These are phyloP conservation scores for Coemansia sp. DNA, from an alignment of 192 early-diverging fungal species.

Conservation along the genomic window DNA sequence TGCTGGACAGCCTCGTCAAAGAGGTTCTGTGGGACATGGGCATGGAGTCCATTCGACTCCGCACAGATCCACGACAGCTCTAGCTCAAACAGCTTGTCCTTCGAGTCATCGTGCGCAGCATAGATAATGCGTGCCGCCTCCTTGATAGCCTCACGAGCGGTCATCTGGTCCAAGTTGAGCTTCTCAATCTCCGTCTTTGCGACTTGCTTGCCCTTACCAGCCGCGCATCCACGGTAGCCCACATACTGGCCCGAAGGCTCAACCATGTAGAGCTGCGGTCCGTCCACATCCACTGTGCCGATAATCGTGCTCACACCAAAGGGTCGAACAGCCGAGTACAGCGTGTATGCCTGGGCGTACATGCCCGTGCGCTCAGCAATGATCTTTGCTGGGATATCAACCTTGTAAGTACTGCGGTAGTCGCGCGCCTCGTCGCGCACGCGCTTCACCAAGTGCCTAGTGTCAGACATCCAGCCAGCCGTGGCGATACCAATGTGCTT, in stretches of 20 bases:
- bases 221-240: slow-evolving; percentile 94
- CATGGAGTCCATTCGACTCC: slow-evolving; percentile 74
- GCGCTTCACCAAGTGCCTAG: slow-evolving; percentile 83
- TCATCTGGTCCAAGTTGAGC: slow-evolving; percentile 78
- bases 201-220: slow-evolving; percentile 94
- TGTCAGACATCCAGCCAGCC: slow-evolving; percentile 92
- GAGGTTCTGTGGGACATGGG: slow-evolving; percentile 86
- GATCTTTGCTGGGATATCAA: slow-evolving; percentile 82
- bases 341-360: slow-evolving; percentile 95
- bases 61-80: slow-evolving; percentile 95
- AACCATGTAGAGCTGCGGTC: slow-evolving; percentile 89
- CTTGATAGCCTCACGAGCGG: slow-evolving; percentile 81
- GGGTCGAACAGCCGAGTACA: slow-evolving; percentile 93
- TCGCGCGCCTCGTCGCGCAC: slow-evolving; percentile 87
- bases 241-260: slow-evolving; percentile 96
- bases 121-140: slow-evolving; percentile 95
- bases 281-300: slow-evolving; percentile 74
- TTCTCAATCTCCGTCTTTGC: slow-evolving; percentile 99
- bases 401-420: slow-evolving; percentile 84
- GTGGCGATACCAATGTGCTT: slow-evolving; percentile 91
- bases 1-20: slow-evolving; percentile 72
- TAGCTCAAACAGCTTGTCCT: slow-evolving; percentile 99
- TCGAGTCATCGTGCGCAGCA: slow-evolving; percentile 91
- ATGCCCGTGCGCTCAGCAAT: slow-evolving; percentile 91
- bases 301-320: slow-evolving; percentile 88